Conservation (phyloP, 306 rosid species). For the Pyrus bretschneideri region DNA sequence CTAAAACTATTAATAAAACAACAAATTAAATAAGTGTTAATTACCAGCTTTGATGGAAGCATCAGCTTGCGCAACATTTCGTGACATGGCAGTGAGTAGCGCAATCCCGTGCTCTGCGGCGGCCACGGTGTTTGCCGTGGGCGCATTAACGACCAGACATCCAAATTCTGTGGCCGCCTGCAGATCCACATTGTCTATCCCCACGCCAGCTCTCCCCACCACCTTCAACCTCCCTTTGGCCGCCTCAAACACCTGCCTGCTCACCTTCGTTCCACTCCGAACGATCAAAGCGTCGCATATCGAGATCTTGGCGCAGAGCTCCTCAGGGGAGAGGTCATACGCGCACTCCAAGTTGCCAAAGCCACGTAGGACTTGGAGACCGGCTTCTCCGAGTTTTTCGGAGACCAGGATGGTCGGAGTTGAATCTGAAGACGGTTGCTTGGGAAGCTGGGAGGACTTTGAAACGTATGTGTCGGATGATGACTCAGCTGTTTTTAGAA, state of each 20-base stretch:
- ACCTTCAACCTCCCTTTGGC: conserved; percentile 70
- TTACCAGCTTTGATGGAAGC: conserved; percentile 81
- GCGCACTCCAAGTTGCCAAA: conserved; percentile 63
- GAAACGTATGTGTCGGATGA: background rate
- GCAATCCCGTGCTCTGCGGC: conserved; percentile 92
- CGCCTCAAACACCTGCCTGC: conserved; percentile 57
- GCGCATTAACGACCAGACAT: conserved; percentile 81
- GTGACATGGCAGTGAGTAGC: conserved; percentile 74
- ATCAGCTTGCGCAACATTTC: conserved; percentile 83
- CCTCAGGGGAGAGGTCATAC: conserved; percentile 46
- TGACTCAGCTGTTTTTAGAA: conserved; percentile 25
- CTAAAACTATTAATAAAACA: background rate
- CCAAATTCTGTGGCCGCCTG: conserved; percentile 88
- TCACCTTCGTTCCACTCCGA: conserved; percentile 81
- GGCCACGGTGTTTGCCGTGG: conserved; percentile 82
- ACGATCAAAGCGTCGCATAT: conserved; percentile 71
- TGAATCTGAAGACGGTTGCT: background rate
- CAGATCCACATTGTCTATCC: conserved; percentile 92
- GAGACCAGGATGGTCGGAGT: conserved; percentile 60
- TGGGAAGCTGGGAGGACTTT: conserved; percentile 2
- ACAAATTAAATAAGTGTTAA: background rate
- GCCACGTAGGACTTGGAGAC: conserved; percentile 45
- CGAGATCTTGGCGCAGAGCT: conserved; percentile 64
- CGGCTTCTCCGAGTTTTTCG: conserved; percentile 85
- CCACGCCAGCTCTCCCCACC: conserved; percentile 93